Conservation (phyloP, 202 grass and related monocot genomes). For the Hordeum pubiflorum region DNA sequence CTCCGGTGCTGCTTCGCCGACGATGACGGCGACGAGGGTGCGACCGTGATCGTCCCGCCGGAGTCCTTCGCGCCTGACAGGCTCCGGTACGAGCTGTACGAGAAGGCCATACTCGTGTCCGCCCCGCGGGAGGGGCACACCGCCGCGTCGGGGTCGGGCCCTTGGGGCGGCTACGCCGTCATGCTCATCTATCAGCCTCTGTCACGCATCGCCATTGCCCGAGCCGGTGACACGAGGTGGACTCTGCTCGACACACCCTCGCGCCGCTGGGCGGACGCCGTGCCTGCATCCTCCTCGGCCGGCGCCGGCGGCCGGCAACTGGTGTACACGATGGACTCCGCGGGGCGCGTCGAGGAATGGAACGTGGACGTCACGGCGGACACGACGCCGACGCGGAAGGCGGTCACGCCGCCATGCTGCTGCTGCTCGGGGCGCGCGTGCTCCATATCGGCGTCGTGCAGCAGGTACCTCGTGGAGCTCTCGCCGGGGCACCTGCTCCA, state of each 20-base stretch:
- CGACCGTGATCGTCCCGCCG: slow-evolving; percentile 7
- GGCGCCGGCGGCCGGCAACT: neutral
- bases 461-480: slow-evolving; percentile 54
- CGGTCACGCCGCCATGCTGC: slow-evolving; percentile 31
- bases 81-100: slow-evolving; percentile 48
- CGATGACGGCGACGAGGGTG: neutral
- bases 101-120: slow-evolving; percentile 43
- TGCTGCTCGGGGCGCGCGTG: slow-evolving; percentile 12
- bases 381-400: neutral
- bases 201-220: slow-evolving; percentile 29
- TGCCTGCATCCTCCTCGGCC: neutral
- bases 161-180: slow-evolving; percentile 33
- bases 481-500: slow-evolving; percentile 34
- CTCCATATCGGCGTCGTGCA: slow-evolving; percentile 21
- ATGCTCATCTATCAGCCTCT: slow-evolving; percentile 53
- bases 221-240: slow-evolving; percentile 32
- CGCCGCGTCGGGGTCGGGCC: neutral
- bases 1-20: slow-evolving; percentile 8
- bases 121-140: neutral
- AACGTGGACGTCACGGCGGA: neutral
- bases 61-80: slow-evolving; percentile 25
- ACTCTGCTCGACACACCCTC: slow-evolving; percentile 31
- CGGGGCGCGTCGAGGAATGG: slow-evolving; percentile 39
- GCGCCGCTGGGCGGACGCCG: slow-evolving; percentile 42
- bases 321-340: slow-evolving; percentile 39